phyloP scores from a whole-genome alignment of 2,329 filamentous ascomycete genomes.

The Penicillium sp. region DNA sequence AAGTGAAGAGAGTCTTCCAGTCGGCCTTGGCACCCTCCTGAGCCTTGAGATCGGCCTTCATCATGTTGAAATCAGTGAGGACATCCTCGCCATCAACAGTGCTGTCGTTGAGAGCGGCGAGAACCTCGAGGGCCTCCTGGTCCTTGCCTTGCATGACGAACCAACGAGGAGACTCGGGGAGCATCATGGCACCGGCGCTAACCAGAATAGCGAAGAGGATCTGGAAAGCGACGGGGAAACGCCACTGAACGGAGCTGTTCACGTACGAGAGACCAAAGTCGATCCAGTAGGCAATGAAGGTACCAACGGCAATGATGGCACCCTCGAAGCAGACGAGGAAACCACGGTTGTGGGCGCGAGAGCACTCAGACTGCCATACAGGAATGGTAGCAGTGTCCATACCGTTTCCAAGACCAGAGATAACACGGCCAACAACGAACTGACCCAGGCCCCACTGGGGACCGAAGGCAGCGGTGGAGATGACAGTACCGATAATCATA shows the following conservation, averaged over 20 bases:
- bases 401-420: slow-evolving; percentile 43
- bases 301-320: slow-evolving; percentile 36
- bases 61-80: slow-evolving; percentile 38
- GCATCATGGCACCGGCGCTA: slow-evolving; percentile 26
- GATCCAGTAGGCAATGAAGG: slow-evolving; percentile 40
- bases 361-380: slow-evolving; percentile 43
- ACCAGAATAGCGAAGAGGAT: slow-evolving; percentile 45
- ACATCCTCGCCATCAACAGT: slow-evolving; percentile 41
- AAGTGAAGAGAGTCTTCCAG: slow-evolving; percentile 32
- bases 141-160: slow-evolving; percentile 56
- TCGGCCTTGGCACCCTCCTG: slow-evolving; percentile 40
- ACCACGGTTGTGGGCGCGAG: slow-evolving; percentile 36
- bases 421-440: slow-evolving; percentile 42
- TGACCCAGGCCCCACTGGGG: slow-evolving; percentile 38
- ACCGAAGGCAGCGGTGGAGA: slow-evolving; percentile 29
- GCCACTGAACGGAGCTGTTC: slow-evolving; percentile 43
- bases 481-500: slow-evolving; percentile 36
- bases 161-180: slow-evolving; percentile 60
- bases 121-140: slow-evolving; percentile 50
- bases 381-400: slow-evolving; percentile 45
- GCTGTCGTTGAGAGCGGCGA: slow-evolving; percentile 50
- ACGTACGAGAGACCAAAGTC: slow-evolving; percentile 39
- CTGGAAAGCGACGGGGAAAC: slow-evolving; percentile 54
- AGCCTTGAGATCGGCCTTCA: slow-evolving; percentile 50
- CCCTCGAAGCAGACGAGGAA: slow-evolving; percentile 38